Evolutionary conservation across 176 grass and related monocot genomes (phyloP).

Genomic region (Oryza brachyantha): DNA sequence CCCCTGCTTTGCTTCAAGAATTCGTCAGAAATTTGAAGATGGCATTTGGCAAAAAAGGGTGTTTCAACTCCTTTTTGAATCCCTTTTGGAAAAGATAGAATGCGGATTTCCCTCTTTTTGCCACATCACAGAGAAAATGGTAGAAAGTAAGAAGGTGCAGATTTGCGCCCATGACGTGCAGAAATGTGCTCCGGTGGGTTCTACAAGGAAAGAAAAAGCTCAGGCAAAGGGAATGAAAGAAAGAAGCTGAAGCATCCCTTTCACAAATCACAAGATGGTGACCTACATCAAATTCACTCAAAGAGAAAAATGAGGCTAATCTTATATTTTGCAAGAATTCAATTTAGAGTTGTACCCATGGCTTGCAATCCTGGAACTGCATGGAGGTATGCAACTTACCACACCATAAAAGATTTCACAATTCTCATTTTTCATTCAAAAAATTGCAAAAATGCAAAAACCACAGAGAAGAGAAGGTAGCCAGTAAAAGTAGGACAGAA

Average conservation of each 20-base stretch:
- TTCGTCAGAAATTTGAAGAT: constrained; percentile 36
- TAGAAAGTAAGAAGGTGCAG: constrained; percentile 25
- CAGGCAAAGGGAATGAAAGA: neutral
- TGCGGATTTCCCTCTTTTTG: constrained; percentile 10
- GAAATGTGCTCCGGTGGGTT: neutral
- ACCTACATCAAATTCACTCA: neutral
- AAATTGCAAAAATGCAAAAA: neutral
- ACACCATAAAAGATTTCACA: neutral
- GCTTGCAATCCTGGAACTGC: neutral
- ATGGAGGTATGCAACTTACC: neutral
- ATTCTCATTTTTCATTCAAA: neutral
- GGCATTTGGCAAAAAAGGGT: constrained; percentile 29
- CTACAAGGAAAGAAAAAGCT: neutral
- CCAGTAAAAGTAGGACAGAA: neutral
- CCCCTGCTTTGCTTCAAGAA: constrained; percentile 39
- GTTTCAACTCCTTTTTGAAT: constrained; percentile 22
- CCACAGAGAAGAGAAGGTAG: neutral
- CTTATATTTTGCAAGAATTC: neutral
- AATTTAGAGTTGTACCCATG: neutral
- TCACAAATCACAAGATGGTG: neutral
- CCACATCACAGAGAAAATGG: neutral
- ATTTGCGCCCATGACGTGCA: constrained; percentile 4
- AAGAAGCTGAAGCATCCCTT: neutral
- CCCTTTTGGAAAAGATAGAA: constrained; percentile 29
- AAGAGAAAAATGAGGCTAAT: neutral